Evolutionary conservation across 2,329 filamentous ascomycete species (phyloP).

Genomic region (Cytospora chrysosperma): DNA sequence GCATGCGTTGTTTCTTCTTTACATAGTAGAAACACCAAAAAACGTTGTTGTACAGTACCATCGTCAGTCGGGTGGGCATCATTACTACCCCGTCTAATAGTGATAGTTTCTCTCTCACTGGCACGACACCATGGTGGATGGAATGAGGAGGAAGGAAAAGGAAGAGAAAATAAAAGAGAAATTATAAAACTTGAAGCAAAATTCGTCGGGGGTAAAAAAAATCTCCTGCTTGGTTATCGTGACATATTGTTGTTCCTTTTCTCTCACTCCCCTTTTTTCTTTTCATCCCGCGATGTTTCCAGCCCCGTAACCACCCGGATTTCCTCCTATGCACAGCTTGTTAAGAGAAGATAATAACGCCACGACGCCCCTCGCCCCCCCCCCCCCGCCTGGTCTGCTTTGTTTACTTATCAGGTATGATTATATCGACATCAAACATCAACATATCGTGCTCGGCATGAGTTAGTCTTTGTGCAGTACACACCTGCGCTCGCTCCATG

Average conservation of each 20-base stretch:
- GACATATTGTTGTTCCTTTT: conserved; percentile 5
- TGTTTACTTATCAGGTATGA: conserved; percentile 1
- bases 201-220: not conserved
- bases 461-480: not conserved
- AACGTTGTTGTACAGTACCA: conserved; percentile 10
- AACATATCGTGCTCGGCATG: not conserved
- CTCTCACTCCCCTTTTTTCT: conserved; percentile 2
- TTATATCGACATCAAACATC: conserved; percentile 17
- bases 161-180: not conserved
- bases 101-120: not conserved
- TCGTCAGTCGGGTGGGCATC: not conserved
- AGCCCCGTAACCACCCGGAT: conserved; percentile 1
- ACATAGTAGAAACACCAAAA: not conserved
- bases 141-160: no score
- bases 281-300: conserved; percentile 7
- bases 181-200: not conserved
- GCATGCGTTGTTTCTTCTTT: not conserved
- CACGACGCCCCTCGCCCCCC: no score
- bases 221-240: not conserved
- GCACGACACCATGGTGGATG: not conserved
- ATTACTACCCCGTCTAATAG: conserved; percentile 2
- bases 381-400: conserved; percentile 13
- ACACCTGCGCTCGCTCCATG: not conserved
- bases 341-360: conserved; percentile 17
- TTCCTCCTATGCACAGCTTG: conserved; percentile 15